A percentile compares a stretch with the other conserved stretches of the same genome.
These are phyloP conservation scores for Phytophthora crassamura DNA, from an alignment of 352 stramenopile species.

Conservation along the genomic window DNA sequence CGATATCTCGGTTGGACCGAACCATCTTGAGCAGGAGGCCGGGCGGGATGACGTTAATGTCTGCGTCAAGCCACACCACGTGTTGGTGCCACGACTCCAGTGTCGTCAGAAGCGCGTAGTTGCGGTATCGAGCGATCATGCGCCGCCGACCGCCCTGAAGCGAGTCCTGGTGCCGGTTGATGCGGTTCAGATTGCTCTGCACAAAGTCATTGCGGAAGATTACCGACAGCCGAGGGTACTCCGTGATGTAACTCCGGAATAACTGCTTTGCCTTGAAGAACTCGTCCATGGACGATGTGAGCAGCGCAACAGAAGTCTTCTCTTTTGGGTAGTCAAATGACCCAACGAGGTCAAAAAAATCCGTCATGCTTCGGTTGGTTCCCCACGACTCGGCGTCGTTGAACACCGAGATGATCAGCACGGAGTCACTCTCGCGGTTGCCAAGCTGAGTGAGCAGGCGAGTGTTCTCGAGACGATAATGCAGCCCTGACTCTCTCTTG, in stretches of 20 bases:
- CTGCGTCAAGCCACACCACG: constrained; percentile 53
- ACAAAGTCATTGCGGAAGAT: constrained; percentile 50
- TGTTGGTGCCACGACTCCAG: constrained; percentile 48
- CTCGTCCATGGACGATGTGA: constrained; percentile 43
- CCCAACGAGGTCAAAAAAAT: constrained; percentile 42
- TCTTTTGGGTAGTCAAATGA: constrained; percentile 35
- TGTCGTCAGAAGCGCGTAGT: constrained; percentile 41
- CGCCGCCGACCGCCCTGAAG: constrained; percentile 37
- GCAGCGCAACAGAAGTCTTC: constrained; percentile 44
- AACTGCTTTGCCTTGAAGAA: constrained; percentile 27
- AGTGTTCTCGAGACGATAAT: constrained; percentile 30
- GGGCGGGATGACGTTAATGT: constrained; percentile 38
- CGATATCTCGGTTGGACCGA: constrained; percentile 21
- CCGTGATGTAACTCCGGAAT: constrained; percentile 24
- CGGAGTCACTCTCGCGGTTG: constrained; percentile 19
- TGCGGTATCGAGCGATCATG: constrained; percentile 56
- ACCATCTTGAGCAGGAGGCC: constrained; percentile 45
- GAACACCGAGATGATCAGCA: constrained; percentile 40
- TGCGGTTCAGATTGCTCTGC: constrained; percentile 19
- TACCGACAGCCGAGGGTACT: constrained; percentile 34
- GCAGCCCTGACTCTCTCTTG: constrained; percentile 23
- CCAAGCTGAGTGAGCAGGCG: constrained; percentile 1
- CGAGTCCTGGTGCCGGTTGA: constrained; percentile 36
- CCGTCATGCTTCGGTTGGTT: constrained; percentile 15
- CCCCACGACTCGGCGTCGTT: constrained; percentile 47